These are phyloP conservation scores for Cryphonectria naterciae DNA, from an alignment of 2,329 filamentous ascomycete species.

Conservation along the genomic window DNA sequence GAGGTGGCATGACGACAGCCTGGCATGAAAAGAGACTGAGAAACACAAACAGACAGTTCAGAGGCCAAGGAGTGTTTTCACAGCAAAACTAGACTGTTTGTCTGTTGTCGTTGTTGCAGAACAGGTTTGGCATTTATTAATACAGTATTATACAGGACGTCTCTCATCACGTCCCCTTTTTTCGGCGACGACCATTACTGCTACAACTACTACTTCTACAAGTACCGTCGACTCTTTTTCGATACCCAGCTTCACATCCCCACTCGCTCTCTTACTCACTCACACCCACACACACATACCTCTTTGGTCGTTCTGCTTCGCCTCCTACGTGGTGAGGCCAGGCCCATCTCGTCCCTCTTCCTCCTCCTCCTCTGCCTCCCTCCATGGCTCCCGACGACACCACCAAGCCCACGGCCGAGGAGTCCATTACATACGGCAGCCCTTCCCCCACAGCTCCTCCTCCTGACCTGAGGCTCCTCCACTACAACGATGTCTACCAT, in stretches of 20 bases:
- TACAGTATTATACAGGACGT: neutral
- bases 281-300: too few species aligned
- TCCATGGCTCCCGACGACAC: slow-evolving; percentile 25
- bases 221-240: neutral
- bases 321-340: neutral
- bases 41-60: neutral
- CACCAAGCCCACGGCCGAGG: slow-evolving; percentile 24
- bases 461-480: slow-evolving; percentile 79
- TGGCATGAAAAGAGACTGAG: neutral
- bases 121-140: neutral
- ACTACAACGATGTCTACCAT: slow-evolving; percentile 96
- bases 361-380: neutral
- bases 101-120: neutral
- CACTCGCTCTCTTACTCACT: neutral
- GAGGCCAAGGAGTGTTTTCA: neutral
- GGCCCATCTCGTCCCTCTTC: neutral
- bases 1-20: neutral
- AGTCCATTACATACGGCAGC: slow-evolving; percentile 38
- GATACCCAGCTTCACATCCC: neutral
- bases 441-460: slow-evolving; percentile 33
- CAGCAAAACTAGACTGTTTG: neutral
- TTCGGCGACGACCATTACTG: neutral
- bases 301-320: neutral
- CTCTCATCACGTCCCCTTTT: neutral
- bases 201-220: neutral